phyloP scores from a whole-genome alignment of 2,329 filamentous ascomycete species.

The Neopestalotiopsis sp. region DNA sequence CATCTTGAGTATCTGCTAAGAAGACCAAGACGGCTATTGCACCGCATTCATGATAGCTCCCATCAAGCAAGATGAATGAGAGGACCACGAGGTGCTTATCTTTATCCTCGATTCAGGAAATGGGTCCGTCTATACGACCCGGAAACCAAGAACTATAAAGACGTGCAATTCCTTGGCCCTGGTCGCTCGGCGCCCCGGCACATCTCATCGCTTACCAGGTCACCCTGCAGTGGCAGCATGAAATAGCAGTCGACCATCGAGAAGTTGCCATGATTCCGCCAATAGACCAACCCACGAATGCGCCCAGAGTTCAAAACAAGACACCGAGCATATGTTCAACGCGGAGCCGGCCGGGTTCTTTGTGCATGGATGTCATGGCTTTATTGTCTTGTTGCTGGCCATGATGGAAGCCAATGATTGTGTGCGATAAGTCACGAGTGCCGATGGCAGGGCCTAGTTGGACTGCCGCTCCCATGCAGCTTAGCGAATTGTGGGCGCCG shows the following conservation, averaged over 20 bases:
- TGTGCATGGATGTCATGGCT: background rate
- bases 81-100: background rate
- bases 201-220: background rate
- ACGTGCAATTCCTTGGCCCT: constrained; percentile 2
- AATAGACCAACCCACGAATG: background rate
- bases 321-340: background rate
- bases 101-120: background rate
- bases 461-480: background rate
- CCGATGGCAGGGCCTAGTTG: background rate
- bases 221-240: constrained; percentile 1
- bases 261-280: constrained; percentile 3
- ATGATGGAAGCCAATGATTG: background rate
- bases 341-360: constrained; percentile 1
- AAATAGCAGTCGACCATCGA: background rate
- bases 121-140: background rate
- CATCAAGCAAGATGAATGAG: background rate
- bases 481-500: background rate
- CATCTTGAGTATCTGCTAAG: background rate
- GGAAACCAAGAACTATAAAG: constrained; percentile 13
- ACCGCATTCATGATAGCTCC: background rate
- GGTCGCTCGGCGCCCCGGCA: constrained; percentile 8
- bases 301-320: background rate
- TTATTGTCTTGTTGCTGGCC: background rate
- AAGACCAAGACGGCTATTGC: background rate
- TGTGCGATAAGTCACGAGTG: constrained; percentile 1